Conservation (phyloP, 768 basidiomycete species). For the Russula sp. region DNA sequence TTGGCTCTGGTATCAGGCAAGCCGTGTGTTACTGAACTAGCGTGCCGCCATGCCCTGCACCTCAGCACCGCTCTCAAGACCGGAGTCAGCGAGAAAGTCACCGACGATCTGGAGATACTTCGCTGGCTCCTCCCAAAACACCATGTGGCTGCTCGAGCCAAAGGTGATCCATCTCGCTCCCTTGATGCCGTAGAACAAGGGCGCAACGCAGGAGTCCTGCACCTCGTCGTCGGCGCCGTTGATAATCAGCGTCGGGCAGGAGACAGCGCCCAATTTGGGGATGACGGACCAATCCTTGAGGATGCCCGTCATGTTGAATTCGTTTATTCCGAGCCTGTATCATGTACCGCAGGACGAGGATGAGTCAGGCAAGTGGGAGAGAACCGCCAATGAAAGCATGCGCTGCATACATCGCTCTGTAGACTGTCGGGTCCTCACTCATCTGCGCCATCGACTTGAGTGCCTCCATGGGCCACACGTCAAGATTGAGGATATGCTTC, state of each 20-base stretch:
- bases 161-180: slow-evolving; percentile 19
- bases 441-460: slow-evolving; percentile 23
- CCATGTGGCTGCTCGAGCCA: slow-evolving; percentile 18
- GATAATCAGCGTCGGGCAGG: slow-evolving; percentile 20
- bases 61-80: neutral
- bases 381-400: neutral
- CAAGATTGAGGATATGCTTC: slow-evolving; percentile 25
- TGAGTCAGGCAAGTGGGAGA: neutral
- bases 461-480: slow-evolving; percentile 28
- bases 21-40: neutral
- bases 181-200: slow-evolving; percentile 19
- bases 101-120: slow-evolving; percentile 17
- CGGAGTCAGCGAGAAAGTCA: slow-evolving; percentile 7
- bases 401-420: slow-evolving; percentile 29
- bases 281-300: slow-evolving; percentile 21
- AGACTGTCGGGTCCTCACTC: slow-evolving; percentile 33
- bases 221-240: slow-evolving; percentile 22
- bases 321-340: slow-evolving; percentile 1
- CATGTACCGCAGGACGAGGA: too few relatives aligned
- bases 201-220: slow-evolving; percentile 13
- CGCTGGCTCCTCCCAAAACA: slow-evolving; percentile 20
- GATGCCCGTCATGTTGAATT: slow-evolving; percentile 12
- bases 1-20: neutral
- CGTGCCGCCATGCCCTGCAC: neutral
- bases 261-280: slow-evolving; percentile 16